Evolutionary conservation across 352 stramenopile species (phyloP).

Genomic region (Globisporangium carolinianum): DNA sequence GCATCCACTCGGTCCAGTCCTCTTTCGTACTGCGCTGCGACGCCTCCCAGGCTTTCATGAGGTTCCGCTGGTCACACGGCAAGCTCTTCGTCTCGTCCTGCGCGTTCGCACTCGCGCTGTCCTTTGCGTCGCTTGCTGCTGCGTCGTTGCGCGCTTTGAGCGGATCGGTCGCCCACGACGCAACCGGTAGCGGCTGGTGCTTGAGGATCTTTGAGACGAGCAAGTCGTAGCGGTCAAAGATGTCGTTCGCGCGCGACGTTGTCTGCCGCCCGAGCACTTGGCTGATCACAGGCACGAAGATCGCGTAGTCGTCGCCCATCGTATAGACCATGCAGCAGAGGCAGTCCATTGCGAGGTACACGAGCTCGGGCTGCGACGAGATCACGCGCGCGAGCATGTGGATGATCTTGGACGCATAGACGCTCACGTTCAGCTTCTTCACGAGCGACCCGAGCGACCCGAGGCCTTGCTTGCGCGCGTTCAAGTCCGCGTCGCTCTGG

Average conservation of each 20-base stretch:
- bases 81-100: constrained; percentile 71
- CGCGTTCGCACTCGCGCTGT: constrained; percentile 16
- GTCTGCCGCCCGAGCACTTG: constrained; percentile 67
- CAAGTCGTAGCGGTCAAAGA: constrained; percentile 85
- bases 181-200: constrained; percentile 75
- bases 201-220: constrained; percentile 86
- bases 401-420: constrained; percentile 88
- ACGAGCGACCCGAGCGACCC: constrained; percentile 78
- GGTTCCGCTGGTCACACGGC: constrained; percentile 75
- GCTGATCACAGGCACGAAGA: constrained; percentile 84
- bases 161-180: constrained; percentile 74
- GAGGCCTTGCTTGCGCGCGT: constrained; percentile 73
- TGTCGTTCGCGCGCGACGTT: constrained; percentile 60
- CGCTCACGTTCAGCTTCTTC: constrained; percentile 86
- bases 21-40: constrained; percentile 83
- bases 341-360: constrained; percentile 85
- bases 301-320: constrained; percentile 85
- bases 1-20: constrained; percentile 99
- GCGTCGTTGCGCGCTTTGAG: constrained; percentile 39
- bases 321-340: constrained; percentile 87
- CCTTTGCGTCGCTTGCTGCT: constrained; percentile 23
- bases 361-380: constrained; percentile 69
- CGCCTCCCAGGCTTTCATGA: constrained; percentile 84
- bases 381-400: constrained; percentile 85
- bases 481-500: constrained; percentile 76